Evolutionary conservation across 2,329 filamentous ascomycete genomes (phyloP).

Genomic region (Aspergillaceae sp.): DNA sequence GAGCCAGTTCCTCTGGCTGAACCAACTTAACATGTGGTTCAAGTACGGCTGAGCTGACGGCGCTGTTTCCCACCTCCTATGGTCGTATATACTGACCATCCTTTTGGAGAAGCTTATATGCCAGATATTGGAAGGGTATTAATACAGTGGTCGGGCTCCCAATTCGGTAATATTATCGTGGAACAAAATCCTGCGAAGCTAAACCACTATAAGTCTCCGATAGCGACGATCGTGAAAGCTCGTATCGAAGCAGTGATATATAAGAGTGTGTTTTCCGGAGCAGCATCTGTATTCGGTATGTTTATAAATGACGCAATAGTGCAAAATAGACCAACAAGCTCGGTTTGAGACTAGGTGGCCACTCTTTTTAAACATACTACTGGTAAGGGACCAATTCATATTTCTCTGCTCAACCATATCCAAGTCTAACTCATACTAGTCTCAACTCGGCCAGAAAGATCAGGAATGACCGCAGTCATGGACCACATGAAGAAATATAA

Average conservation of each 20-base stretch:
- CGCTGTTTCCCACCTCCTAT: too few species aligned
- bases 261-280: background rate
- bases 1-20: too few species aligned
- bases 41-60: too few species aligned
- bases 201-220: background rate
- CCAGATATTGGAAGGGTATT: background rate
- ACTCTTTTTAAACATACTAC: background rate
- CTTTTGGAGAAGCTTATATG: background rate
- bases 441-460: background rate
- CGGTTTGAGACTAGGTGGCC: background rate
- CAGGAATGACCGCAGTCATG: background rate
- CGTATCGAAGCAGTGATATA: background rate
- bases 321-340: background rate
- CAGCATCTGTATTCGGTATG: background rate
- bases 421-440: background rate
- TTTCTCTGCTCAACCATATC: background rate
- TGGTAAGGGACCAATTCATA: background rate
- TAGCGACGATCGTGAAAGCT: background rate
- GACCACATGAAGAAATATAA: conserved; percentile 8
- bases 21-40: too few species aligned
- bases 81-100: background rate
- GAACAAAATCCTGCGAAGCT: background rate
- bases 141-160: background rate
- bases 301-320: background rate
- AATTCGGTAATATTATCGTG: background rate